Percentiles rank a stretch among this genome's conserved stretches.
Conservation (phyloP, 352 stramenopile species). For the Phytophthora sansomeana region DNA sequence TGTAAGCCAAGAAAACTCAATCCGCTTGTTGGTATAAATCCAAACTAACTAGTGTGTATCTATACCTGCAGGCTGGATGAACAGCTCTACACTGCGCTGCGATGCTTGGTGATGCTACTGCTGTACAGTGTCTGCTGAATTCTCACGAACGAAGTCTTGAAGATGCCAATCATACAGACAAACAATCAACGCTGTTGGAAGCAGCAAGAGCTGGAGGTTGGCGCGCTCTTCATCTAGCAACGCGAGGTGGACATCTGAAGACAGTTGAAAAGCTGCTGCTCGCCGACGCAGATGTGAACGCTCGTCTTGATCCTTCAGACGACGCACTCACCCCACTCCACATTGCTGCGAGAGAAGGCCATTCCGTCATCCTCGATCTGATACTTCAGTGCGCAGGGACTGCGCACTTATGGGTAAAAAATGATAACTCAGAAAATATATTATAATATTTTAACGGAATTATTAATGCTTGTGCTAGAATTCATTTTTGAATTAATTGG, state of each 20-base stretch:
- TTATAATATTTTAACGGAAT: neutral
- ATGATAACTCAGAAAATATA: neutral
- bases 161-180: no score
- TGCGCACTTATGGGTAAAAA: no score
- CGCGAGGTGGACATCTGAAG: no score
- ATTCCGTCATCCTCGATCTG: conserved; percentile 40
- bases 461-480: neutral
- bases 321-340: conserved; percentile 47
- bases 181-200: no score
- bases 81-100: no score
- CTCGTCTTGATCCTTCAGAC: conserved; percentile 21
- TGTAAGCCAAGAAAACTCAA: conserved; percentile 20
- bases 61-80: conserved; percentile 14
- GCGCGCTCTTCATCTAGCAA: no score
- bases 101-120: no score
- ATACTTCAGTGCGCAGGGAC: conserved; percentile 51
- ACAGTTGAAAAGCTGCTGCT: no score
- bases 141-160: no score
- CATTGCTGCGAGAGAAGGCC: conserved; percentile 33
- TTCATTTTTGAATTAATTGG: no score
- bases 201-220: no score
- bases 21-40: neutral
- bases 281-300: conserved; percentile 45
- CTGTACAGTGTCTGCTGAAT: no score
- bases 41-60: neutral